These are phyloP conservation scores for Sporormia fimetaria DNA, from an alignment of 495 filamentous ascomycete genomes.

Conservation along the genomic window DNA sequence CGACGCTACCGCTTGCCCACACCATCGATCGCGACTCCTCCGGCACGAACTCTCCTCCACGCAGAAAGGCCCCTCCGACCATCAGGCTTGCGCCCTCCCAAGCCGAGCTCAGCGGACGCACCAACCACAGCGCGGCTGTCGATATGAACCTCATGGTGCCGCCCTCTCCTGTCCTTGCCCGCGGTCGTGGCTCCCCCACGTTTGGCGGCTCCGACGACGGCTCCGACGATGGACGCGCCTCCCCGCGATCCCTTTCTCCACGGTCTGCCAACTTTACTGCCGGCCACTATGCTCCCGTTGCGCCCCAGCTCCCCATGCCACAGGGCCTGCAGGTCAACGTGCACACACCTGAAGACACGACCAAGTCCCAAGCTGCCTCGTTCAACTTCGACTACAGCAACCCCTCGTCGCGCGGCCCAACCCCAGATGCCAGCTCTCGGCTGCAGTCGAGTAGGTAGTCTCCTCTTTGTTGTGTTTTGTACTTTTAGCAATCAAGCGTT, in stretches of 20 bases:
- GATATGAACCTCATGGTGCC: conserved; percentile 24
- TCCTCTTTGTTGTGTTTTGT: conserved; percentile 8
- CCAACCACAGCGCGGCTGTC: conserved; percentile 21
- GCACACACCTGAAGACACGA: conserved; percentile 1
- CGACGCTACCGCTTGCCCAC: conserved; percentile 19
- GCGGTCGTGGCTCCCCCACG: conserved; percentile 4
- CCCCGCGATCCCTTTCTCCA: conserved; percentile 13
- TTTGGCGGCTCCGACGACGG: conserved; percentile 9
- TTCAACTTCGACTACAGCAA: conserved; percentile 10
- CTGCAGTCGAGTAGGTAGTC: conserved; percentile 18
- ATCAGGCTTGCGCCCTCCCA: conserved; percentile 22
- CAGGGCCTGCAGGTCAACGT: conserved; percentile 7
- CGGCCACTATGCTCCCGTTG: conserved; percentile 17
- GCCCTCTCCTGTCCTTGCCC: conserved; percentile 17
- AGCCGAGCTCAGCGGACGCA: conserved; percentile 23
- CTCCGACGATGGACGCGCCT: conserved; percentile 1
- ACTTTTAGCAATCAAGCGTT: background rate
- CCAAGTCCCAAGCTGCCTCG: conserved; percentile 14
- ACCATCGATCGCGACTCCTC: conserved; percentile 1
- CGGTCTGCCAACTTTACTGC: conserved; percentile 8
- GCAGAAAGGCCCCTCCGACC: conserved; percentile 6
- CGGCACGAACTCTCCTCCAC: conserved; percentile 3
- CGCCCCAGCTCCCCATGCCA: conserved; percentile 13
- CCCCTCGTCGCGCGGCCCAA: conserved; percentile 8
- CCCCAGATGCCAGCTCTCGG: conserved; percentile 7